Percentiles rank a stretch among this genome's conserved stretches.
phyloP scores from a whole-genome alignment of 768 basidiomycete genomes.

The Suillus plorans region DNA sequence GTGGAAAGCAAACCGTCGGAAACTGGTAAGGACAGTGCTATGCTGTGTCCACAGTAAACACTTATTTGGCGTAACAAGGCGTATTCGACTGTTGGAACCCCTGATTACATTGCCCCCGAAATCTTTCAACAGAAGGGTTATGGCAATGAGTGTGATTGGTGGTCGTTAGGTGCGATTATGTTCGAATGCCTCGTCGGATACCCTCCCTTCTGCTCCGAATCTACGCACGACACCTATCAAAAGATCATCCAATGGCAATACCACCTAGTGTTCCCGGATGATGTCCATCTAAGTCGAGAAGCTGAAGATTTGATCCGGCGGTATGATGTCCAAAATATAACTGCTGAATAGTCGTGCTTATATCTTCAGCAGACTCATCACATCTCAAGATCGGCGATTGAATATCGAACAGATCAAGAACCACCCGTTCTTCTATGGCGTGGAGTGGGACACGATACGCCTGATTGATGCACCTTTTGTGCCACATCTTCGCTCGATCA shows the following conservation, averaged over 20 bases:
- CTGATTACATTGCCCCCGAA: slow-evolving; percentile 96
- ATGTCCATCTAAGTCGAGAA: slow-evolving; percentile 89
- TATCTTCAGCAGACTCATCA: slow-evolving; percentile 64
- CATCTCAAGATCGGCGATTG: slow-evolving; percentile 76
- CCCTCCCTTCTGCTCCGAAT: slow-evolving; percentile 94
- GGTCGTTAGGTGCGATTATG: slow-evolving; percentile 98
- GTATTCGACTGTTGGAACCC: slow-evolving; percentile 97
- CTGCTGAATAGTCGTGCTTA: neutral
- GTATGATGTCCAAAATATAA: slow-evolving; percentile 40
- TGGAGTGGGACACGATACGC: slow-evolving; percentile 88
- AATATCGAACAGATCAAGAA: slow-evolving; percentile 84
- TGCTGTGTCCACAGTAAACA: neutral
- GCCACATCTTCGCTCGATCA: slow-evolving; percentile 90
- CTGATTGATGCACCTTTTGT: slow-evolving; percentile 94
- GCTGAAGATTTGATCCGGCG: slow-evolving; percentile 85
- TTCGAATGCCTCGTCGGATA: slow-evolving; percentile 98
- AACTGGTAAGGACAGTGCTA: slow-evolving; percentile 61
- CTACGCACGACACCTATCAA: slow-evolving; percentile 95
- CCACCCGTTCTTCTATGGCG: slow-evolving; percentile 94
- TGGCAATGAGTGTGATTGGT: slow-evolving; percentile 98
- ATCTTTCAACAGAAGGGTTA: slow-evolving; percentile 98
- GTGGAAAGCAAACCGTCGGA: slow-evolving; percentile 98
- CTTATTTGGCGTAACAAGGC: slow-evolving; percentile 49
- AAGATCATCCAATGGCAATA: slow-evolving; percentile 96
- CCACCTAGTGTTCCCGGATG: slow-evolving; percentile 87